Evolutionary conservation across 2,329 filamentous ascomycete genomes (phyloP).

Genomic region (Talaromyces piceae): DNA sequence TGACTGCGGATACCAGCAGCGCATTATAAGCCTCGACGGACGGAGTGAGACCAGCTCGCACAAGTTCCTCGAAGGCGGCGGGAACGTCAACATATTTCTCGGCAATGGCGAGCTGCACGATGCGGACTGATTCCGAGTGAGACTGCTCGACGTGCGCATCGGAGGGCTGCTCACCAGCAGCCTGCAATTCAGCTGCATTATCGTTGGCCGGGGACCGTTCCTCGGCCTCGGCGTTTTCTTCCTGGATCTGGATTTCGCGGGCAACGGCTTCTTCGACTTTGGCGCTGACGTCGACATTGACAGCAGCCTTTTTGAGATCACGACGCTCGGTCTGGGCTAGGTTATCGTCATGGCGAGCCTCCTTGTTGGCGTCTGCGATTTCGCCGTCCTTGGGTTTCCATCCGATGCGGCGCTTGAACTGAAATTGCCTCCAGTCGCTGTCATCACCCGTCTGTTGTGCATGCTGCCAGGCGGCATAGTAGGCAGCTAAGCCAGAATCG

Average conservation of each 20-base stretch:
- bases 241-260: slow-evolving; percentile 62
- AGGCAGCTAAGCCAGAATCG: slow-evolving; percentile 72
- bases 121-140: slow-evolving; percentile 66
- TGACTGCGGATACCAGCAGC: slow-evolving; percentile 74
- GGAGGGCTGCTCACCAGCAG: slow-evolving; percentile 33
- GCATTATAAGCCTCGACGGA: slow-evolving; percentile 87
- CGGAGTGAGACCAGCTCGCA: slow-evolving; percentile 73
- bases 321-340: slow-evolving; percentile 47
- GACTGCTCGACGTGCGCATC: slow-evolving; percentile 53
- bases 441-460: slow-evolving; percentile 61
- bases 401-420: slow-evolving; percentile 80
- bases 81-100: slow-evolving; percentile 82
- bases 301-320: slow-evolving; percentile 49
- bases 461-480: slow-evolving; percentile 84
- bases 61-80: slow-evolving; percentile 81
- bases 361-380: slow-evolving; percentile 24
- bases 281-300: slow-evolving; percentile 51
- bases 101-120: slow-evolving; percentile 64
- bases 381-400: slow-evolving; percentile 60
- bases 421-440: slow-evolving; percentile 84
- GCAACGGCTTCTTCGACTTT: slow-evolving; percentile 80
- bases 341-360: slow-evolving; percentile 14
- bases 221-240: slow-evolving; percentile 42
- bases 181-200: slow-evolving; percentile 15
- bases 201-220: slow-evolving; percentile 24